These are phyloP conservation scores for Pterocarpus macrocarpus DNA, from an alignment of 306 rosid species.

Conservation along the genomic window DNA sequence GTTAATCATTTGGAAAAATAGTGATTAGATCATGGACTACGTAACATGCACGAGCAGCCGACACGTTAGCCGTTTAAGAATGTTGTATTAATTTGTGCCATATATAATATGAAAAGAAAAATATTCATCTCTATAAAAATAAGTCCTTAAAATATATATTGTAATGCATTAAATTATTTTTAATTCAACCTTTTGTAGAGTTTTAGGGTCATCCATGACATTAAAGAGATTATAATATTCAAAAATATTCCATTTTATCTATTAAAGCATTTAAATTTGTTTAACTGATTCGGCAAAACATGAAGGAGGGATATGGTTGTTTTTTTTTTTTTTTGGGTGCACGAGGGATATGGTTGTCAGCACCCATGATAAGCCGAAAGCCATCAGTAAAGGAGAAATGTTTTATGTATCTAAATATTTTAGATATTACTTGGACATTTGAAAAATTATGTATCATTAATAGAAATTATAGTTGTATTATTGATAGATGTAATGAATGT, in stretches of 20 bases:
- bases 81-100: conserved; percentile 45
- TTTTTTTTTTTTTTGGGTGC: not conserved
- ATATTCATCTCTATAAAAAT: conserved; percentile 43
- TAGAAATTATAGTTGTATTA: not conserved
- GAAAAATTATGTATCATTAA: too few species aligned
- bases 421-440: not conserved
- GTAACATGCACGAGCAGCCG: conserved; percentile 45
- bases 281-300: conserved; percentile 51
- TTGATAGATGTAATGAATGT: not conserved
- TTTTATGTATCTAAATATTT: not conserved
- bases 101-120: conserved; percentile 13
- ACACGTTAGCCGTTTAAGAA: conserved; percentile 53
- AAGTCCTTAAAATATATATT: conserved; percentile 10
- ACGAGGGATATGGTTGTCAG: conserved; percentile 60
- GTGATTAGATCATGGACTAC: conserved; percentile 44
- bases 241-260: conserved; percentile 45
- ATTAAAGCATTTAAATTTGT: conserved; percentile 9
- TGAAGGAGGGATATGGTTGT: conserved; percentile 62
- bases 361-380: conserved; percentile 58
- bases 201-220: conserved; percentile 60
- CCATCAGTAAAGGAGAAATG: conserved; percentile 10
- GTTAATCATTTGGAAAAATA: conserved; percentile 31
- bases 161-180: conserved; percentile 21
- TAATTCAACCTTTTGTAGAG: conserved; percentile 38
- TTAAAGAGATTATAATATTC: conserved; percentile 40